Evolutionary conservation across 441 rosid species (phyloP), one percentile per base, ranked within the genome.

Genomic region (Brassica hybrid): DNA sequence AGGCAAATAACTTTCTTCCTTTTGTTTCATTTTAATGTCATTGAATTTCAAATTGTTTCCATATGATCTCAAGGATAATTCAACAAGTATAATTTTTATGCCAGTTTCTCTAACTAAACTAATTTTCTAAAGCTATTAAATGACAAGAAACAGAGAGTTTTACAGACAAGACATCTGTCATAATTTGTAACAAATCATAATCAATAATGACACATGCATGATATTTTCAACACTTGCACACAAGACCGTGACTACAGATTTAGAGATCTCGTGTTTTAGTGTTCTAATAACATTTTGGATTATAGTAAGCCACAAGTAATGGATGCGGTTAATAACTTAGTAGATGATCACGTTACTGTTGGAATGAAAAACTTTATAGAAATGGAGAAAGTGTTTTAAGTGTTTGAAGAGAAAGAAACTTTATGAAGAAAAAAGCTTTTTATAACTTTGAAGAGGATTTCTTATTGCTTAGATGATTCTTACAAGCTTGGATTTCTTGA

Each of bases 161-260:
- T 45, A 27, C 18, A 18, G 3, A 60, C 16, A 58, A 68, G 48
- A 60, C 69, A 76, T 18, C 54, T 68, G 74, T 67, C 73, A 45
- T 19, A n/a, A 1, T 32, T 60, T 75, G 36, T 64, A 38, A 41
- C 48, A 63, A 57, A 76, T 71, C 69, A 76, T 71, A 65, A 65
- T 41, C 60, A 71, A 56, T 23, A 48, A 70, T 64, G 80, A 64
- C 71, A 64, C 76, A 38, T 70, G 71, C 67, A 16, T 70, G 76
- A 36, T 54, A 23, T 36, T 61, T 69, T 36, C 58, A 62, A 74
- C 43, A 32, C 38, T n/a, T 60, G 27, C 66, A 58, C 16, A 38
- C 23, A 32, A 52, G 12, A 11, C 32, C 23, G 23, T 21, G 23
- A 21, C 0, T 21, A 21, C 23, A 21, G 2, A 21, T 21, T 21